phyloP scores from a whole-genome alignment of 148 eudicot species.

The Camellia sinensis region DNA sequence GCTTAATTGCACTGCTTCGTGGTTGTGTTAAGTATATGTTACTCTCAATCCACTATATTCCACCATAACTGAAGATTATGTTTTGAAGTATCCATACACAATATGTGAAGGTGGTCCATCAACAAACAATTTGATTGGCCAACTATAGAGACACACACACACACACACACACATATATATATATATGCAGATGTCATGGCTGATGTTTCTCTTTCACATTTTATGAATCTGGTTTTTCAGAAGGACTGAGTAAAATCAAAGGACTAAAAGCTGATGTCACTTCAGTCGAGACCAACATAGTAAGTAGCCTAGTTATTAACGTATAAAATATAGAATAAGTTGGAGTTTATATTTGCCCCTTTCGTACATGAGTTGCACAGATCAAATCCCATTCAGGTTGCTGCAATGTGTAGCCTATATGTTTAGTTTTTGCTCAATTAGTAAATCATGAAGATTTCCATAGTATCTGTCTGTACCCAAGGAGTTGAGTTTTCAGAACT shows the following conservation, averaged over 20 bases:
- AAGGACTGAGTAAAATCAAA: slow-evolving; percentile 66
- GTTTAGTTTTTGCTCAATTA: too few relatives aligned
- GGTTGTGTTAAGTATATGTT: not conserved
- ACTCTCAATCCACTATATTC: not conserved
- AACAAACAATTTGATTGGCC: not conserved
- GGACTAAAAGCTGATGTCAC: slow-evolving; percentile 67
- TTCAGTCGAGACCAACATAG: slow-evolving; percentile 91
- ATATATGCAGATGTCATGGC: not conserved
- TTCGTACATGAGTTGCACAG: not conserved
- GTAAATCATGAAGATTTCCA: too few relatives aligned
- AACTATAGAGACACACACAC: not conserved
- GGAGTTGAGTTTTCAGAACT: too few relatives aligned
- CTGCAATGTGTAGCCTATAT: not conserved
- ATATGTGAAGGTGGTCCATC: not conserved
- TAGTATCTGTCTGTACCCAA: too few relatives aligned
- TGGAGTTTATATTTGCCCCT: not conserved
- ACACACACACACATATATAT: not conserved
- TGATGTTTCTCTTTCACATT: slow-evolving; percentile 5
- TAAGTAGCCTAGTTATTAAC: slow-evolving; percentile 35
- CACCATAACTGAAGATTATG: not conserved
- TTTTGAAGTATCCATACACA: not conserved
- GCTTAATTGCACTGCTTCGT: too few relatives aligned
- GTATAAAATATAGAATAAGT: not conserved
- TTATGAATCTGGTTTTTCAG: slow-evolving; percentile 31
- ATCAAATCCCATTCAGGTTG: not conserved